These are phyloP conservation scores for Typha latifolia DNA, from an alignment of 176 grass and related monocot species.

Conservation along the genomic window DNA sequence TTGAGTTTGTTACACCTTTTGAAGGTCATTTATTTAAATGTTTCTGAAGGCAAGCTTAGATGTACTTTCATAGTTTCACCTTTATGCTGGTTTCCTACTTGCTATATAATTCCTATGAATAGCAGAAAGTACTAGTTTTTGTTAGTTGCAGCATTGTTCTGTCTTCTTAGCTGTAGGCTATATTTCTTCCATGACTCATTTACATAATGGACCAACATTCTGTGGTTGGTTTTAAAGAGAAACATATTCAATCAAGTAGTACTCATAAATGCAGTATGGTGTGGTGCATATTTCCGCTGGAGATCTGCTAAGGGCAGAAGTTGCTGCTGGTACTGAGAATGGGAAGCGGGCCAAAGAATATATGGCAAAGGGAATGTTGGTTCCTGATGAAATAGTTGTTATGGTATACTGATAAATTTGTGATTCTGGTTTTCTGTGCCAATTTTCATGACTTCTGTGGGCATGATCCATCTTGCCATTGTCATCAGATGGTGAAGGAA, in stretches of 20 bases:
- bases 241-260: not conserved
- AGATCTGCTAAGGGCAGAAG: slow-evolving; percentile 87
- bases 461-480: not conserved
- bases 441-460: not conserved
- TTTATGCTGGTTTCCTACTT: not conserved
- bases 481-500: slow-evolving; percentile 71
- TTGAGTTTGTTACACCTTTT: not conserved
- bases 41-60: not conserved
- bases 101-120: not conserved
- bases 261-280: slow-evolving; percentile 48
- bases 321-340: slow-evolving; percentile 63
- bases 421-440: not conserved
- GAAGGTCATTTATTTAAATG: not conserved
- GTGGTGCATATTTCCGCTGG: slow-evolving; percentile 90
- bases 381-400: slow-evolving; percentile 85
- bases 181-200: not conserved
- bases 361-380: slow-evolving; percentile 90
- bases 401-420: slow-evolving; percentile 33
- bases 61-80: not conserved
- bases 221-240: not conserved
- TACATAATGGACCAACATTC: not conserved
- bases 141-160: not conserved
- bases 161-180: not conserved
- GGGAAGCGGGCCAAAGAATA: slow-evolving; percentile 82
- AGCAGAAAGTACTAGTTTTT: too few species aligned